Evolutionary conservation across 306 rosid genomes (phyloP).

Genomic region (Cercis canadensis): DNA sequence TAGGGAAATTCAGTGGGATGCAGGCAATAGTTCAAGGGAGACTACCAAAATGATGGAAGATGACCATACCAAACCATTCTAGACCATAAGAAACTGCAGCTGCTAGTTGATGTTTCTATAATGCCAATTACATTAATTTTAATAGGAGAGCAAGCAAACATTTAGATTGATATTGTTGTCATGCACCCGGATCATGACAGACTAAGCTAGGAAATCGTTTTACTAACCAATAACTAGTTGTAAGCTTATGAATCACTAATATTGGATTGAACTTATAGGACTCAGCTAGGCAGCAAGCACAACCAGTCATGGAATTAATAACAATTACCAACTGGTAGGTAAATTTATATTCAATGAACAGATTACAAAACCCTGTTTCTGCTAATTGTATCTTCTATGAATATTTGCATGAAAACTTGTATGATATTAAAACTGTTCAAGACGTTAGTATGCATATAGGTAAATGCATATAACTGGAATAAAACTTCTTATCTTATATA

Average conservation of each 20-base stretch:
- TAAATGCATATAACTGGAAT: slow-evolving; percentile 27
- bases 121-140: slow-evolving; percentile 1
- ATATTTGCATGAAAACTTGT: not conserved
- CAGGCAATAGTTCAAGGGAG: too few species aligned
- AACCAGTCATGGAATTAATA: not conserved
- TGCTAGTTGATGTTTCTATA: not conserved
- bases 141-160: not conserved
- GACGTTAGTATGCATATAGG: not conserved
- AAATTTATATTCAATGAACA: slow-evolving; percentile 1
- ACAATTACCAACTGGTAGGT: not conserved
- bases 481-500: slow-evolving; percentile 19
- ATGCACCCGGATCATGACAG: slow-evolving; percentile 4
- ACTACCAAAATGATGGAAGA: not conserved
- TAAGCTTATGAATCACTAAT: slow-evolving; percentile 7
- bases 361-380: slow-evolving; percentile 9
- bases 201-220: slow-evolving; percentile 21
- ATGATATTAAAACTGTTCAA: slow-evolving; percentile 13
- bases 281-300: not conserved
- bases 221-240: not conserved
- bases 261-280: not conserved
- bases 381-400: not conserved
- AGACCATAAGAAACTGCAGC: slow-evolving; percentile 9
- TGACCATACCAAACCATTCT: too few species aligned
- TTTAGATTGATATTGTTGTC: not conserved
- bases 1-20: too few species aligned